phyloP scores from a whole-genome alignment of 2,329 filamentous ascomycete genomes.

The Colletotrichum cuscutae region DNA sequence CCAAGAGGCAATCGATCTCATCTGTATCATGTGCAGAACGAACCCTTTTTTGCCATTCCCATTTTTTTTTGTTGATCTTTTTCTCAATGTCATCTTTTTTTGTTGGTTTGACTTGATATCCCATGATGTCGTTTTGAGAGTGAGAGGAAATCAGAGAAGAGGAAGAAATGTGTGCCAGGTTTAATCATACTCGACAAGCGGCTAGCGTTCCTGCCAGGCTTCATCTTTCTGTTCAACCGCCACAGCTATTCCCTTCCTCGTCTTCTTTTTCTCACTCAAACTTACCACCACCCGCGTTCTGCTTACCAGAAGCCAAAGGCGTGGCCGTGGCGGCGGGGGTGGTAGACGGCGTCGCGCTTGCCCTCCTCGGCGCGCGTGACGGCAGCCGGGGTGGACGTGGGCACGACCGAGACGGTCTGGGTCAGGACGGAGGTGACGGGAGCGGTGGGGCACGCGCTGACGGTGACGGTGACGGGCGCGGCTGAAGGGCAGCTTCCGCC shows the following conservation, averaged over 20 bases:
- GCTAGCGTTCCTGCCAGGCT: not conserved
- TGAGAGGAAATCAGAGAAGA: not conserved
- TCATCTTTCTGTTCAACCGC: not conserved
- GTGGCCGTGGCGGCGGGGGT: slow-evolving; percentile 19
- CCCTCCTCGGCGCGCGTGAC: slow-evolving; percentile 13
- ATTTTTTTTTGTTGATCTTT: not conserved
- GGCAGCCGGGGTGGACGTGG: slow-evolving; percentile 1
- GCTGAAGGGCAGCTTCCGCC: slow-evolving; percentile 20
- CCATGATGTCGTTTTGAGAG: not conserved
- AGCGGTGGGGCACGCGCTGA: slow-evolving; percentile 5
- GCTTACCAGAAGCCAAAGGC: slow-evolving; percentile 19
- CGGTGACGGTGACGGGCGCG: slow-evolving; percentile 30
- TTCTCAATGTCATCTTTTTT: not conserved
- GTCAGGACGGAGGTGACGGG: slow-evolving; percentile 28
- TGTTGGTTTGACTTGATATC: slow-evolving; percentile 11
- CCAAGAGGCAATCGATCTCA: not conserved
- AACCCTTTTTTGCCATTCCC: not conserved
- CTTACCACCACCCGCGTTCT: not conserved
- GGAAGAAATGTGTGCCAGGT: not conserved
- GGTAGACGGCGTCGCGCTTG: slow-evolving; percentile 1
- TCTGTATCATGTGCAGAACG: slow-evolving; percentile 14
- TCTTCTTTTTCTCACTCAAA: not conserved
- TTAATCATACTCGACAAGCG: not conserved
- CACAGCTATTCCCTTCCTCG: not conserved
- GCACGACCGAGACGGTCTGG: slow-evolving; percentile 33